Conservation (phyloP, 1,139 yeast species). For the Blastobotrys petasosporus region DNA sequence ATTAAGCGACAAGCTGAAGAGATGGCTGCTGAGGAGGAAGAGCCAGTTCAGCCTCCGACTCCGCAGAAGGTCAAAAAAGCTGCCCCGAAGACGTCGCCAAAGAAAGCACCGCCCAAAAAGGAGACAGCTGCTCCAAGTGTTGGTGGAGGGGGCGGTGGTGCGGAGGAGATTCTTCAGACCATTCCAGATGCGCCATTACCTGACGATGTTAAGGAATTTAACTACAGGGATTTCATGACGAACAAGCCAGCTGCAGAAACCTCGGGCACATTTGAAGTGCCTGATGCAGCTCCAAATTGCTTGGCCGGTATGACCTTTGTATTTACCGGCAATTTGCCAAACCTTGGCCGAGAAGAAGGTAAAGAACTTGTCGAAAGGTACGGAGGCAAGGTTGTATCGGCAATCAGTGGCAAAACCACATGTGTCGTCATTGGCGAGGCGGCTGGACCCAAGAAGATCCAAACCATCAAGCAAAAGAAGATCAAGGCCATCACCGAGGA, state of each 20-base stretch:
- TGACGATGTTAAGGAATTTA: conserved; percentile 48
- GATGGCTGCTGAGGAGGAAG: conserved; percentile 30
- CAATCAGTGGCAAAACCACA: conserved; percentile 80
- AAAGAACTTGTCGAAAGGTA: conserved; percentile 73
- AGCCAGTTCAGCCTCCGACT: conserved; percentile 3
- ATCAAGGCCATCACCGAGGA: conserved; percentile 82
- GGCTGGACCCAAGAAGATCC: conserved; percentile 94
- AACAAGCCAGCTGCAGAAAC: conserved; percentile 23
- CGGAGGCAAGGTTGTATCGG: conserved; percentile 90
- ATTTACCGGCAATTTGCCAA: conserved; percentile 85
- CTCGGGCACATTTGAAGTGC: conserved; percentile 40
- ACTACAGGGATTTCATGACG: conserved; percentile 48
- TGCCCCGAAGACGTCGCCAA: conserved; percentile 1
- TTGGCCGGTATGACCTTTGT: conserved; percentile 83
- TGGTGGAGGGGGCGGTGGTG: conserved; percentile 29
- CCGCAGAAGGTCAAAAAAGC: conserved; percentile 3
- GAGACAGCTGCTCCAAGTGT: not conserved
- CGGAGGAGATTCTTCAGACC: conserved; percentile 48
- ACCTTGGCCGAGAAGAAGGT: conserved; percentile 67
- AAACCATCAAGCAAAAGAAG: conserved; percentile 63
- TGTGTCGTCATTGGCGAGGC: conserved; percentile 90
- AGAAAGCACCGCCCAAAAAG: conserved; percentile 9
- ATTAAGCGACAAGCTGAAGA: conserved; percentile 44
- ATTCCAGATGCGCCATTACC: conserved; percentile 71
- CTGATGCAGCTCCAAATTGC: conserved; percentile 78